phyloP scores from a whole-genome alignment of 768 basidiomycete species.

The Mycena capillaripes region DNA sequence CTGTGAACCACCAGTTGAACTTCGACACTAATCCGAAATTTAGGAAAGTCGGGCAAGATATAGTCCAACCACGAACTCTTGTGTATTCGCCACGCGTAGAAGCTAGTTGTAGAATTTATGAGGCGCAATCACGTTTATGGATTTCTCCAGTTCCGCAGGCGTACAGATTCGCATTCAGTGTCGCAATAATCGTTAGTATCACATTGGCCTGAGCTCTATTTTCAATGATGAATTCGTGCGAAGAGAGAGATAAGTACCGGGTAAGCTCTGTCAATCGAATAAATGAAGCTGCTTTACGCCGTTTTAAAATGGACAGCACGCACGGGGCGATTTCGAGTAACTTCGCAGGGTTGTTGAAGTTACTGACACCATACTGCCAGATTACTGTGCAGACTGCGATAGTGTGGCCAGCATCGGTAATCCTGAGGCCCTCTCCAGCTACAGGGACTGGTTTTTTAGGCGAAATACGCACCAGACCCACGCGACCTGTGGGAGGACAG shows the following conservation, averaged over 20 bases:
- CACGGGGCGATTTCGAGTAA: slow-evolving; percentile 37
- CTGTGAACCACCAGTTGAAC: slow-evolving; percentile 47
- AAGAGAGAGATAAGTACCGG: not conserved
- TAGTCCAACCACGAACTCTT: slow-evolving; percentile 45
- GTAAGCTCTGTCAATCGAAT: not conserved
- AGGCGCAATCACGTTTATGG: not conserved
- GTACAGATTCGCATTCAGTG: slow-evolving; percentile 32
- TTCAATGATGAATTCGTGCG: not conserved
- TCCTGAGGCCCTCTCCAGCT: slow-evolving; percentile 39
- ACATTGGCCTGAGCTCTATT: not conserved
- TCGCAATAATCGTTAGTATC: not conserved
- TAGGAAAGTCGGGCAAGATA: not conserved
- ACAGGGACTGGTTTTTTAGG: not conserved
- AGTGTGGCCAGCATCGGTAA: slow-evolving; percentile 55
- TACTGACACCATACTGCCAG: slow-evolving; percentile 54
- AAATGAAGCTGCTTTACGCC: not conserved
- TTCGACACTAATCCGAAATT: slow-evolving; percentile 49
- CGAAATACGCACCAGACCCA: slow-evolving; percentile 24
- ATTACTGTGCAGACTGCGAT: slow-evolving; percentile 52
- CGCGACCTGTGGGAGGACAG: not conserved
- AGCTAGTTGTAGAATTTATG: not conserved
- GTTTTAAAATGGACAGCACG: not conserved
- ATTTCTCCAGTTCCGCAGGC: slow-evolving; percentile 5
- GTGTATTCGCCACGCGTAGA: slow-evolving; percentile 46
- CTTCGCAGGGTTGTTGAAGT: slow-evolving; percentile 41